Evolutionary conservation across 371 early-diverging fungal species (phyloP), one percentile per base, ranked within the genome.

Genomic region (Funneliformis caledonium): DNA sequence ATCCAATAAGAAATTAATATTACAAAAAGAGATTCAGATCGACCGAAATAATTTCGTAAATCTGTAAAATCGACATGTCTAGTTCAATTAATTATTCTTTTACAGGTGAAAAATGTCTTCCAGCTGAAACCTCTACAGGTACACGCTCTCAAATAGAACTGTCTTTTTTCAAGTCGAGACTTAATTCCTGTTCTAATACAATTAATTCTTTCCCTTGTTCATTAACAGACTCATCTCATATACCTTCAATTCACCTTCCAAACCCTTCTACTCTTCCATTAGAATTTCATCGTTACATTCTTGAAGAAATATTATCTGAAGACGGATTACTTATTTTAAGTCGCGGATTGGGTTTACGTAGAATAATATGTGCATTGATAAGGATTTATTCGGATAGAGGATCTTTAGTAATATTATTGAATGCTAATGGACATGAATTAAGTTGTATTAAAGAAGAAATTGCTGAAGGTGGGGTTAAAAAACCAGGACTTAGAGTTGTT

Each of bases 241-340:
- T 50, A 26, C 12, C 52, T 2, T 52, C 52, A 52, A 16, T 19
- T 16, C 52, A 52, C 12, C 19, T 56, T 56, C 16, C 56, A 19
- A 7, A 56, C 16, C 56, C 56, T 0, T 19, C 19, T 19, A 56
- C 56, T 19, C 47, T 86, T 12, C 83, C 84, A 9, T 80, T 95
- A 16, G 87, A 89, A 81, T 95, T 92, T 80, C 95, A 95, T 80
- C 89, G 90, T 47, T 88, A 90, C 78, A 92, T 95, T 72, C 82
- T 95, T 2, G 88, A 90, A 48, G 92, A 92, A 47, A 81, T 95
- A 31, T 87, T 93, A 4, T 86, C 86, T 11, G 92, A 94, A 73
- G 96, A 96, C 85, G 96, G 92, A 1, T 85, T 98, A n/a, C 86
- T 97, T 56, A 89, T 98, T 16, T 85, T 93, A 65, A 92, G 95